These are phyloP conservation scores for Suhomyces emberorum DNA, from an alignment of 805 yeast species.

Conservation along the genomic window DNA sequence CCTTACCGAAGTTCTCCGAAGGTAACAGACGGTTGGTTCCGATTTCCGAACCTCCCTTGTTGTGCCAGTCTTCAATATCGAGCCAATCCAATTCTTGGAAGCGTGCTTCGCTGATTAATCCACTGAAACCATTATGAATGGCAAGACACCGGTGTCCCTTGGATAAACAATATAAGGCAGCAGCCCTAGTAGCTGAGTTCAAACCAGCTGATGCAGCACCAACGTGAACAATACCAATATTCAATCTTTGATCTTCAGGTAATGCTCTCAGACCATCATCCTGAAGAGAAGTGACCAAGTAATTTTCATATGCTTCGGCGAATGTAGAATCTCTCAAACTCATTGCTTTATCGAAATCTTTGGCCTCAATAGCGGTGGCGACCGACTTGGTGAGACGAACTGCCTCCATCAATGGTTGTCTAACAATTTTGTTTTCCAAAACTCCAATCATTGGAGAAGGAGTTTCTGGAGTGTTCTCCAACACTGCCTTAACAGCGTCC, in stretches of 20 bases:
- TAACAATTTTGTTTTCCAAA: constrained; percentile 78
- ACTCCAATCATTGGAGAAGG: constrained; percentile 96
- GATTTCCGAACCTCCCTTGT: constrained; percentile 90
- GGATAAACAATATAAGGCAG: constrained; percentile 82
- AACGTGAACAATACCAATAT: constrained; percentile 81
- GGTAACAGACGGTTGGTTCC: constrained; percentile 95
- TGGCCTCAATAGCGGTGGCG: constrained; percentile 76
- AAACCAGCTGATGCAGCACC: constrained; percentile 98
- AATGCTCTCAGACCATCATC: constrained; percentile 57
- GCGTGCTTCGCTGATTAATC: constrained; percentile 85
- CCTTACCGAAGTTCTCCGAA: constrained; percentile 71
- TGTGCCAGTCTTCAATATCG: constrained; percentile 85
- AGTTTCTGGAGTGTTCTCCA: constrained; percentile 81
- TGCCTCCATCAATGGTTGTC: constrained; percentile 86
- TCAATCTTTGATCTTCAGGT: constrained; percentile 60
- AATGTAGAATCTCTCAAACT: constrained; percentile 83
- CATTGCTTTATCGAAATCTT: constrained; percentile 86
- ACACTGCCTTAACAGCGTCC: constrained; percentile 91
- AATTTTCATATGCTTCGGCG: constrained; percentile 73
- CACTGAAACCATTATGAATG: constrained; percentile 89
- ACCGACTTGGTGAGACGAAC: constrained; percentile 85
- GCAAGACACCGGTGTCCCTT: constrained; percentile 90
- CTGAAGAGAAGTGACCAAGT: constrained; percentile 62
- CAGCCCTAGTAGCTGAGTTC: constrained; percentile 90
- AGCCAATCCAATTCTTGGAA: constrained; percentile 74